Conservation (phyloP, 148 eudicot genomes). For the Camellia japonica region DNA sequence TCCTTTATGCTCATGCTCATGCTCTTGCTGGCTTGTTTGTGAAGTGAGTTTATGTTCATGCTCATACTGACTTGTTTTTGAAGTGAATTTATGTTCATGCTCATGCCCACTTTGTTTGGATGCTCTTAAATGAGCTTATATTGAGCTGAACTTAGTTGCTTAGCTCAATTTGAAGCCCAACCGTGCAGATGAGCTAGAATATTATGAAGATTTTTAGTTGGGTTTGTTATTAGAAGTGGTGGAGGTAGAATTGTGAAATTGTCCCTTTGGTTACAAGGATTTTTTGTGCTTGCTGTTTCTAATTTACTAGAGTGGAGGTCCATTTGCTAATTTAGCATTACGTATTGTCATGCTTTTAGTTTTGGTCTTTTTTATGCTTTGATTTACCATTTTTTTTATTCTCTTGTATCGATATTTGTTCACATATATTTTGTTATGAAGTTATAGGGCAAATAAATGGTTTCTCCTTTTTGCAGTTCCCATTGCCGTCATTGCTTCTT, state of each 20-base stretch:
- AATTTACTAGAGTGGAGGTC: neutral
- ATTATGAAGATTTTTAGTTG: neutral
- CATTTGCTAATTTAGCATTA: neutral
- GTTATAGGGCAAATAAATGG: neutral
- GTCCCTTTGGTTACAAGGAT: neutral
- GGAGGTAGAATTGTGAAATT: neutral
- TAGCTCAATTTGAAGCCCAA: neutral
- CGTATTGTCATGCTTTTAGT: neutral
- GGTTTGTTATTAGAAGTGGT: neutral
- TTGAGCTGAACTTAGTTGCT: neutral
- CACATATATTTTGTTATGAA: neutral
- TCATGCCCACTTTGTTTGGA: neutral
- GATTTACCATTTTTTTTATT: neutral
- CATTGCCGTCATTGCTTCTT: slow-evolving; percentile 70
- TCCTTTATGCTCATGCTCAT: neutral
- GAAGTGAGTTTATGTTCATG: neutral
- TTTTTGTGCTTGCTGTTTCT: neutral
- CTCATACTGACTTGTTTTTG: neutral
- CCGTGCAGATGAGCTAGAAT: neutral
- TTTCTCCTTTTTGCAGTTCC: slow-evolving; percentile 68
- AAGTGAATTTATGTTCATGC: neutral
- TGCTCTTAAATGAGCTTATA: neutral
- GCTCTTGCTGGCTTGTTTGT: neutral
- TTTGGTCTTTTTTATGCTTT: neutral
- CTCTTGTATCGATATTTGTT: neutral